Evolutionary conservation across 129 eudicot species (phyloP).

Genomic region (Pseudognaphalium luteoalbum): DNA sequence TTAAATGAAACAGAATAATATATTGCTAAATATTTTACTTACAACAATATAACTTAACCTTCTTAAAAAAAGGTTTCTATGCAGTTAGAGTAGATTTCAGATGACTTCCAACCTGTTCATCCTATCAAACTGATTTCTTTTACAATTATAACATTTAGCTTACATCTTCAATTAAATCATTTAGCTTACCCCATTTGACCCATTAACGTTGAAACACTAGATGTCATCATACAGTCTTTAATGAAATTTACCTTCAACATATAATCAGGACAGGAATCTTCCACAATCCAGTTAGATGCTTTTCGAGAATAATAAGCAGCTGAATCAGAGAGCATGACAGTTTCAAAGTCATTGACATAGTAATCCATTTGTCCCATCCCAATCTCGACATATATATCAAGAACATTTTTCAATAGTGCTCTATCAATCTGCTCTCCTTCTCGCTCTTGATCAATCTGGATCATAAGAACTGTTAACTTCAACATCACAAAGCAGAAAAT

Average conservation of each 20-base stretch:
- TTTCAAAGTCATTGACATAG: constrained; percentile 72
- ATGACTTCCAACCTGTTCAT: neutral
- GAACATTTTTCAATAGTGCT: constrained; percentile 63
- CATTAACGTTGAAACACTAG: neutral
- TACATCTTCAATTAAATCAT: neutral
- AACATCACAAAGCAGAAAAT: neutral
- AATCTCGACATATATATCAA: constrained; percentile 63
- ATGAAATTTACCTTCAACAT: constrained; percentile 58
- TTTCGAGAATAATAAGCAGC: constrained; percentile 82
- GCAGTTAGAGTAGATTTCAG: neutral
- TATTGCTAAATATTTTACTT: neutral
- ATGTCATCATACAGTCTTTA: neutral
- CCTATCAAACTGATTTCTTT: neutral
- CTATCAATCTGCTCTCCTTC: constrained; percentile 85
- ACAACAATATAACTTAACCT: neutral
- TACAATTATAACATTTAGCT: neutral
- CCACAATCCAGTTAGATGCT: constrained; percentile 79
- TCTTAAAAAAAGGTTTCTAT: neutral
- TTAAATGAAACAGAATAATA: neutral
- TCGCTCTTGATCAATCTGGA: constrained; percentile 74
- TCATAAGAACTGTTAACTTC: constrained; percentile 10
- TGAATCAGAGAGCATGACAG: constrained; percentile 57
- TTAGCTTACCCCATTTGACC: neutral
- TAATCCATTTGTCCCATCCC: constrained; percentile 71
- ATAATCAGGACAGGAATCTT: constrained; percentile 91